These are phyloP conservation scores for Mucor piriformis DNA, from an alignment of 371 early-diverging fungal species.

Conservation along the genomic window DNA sequence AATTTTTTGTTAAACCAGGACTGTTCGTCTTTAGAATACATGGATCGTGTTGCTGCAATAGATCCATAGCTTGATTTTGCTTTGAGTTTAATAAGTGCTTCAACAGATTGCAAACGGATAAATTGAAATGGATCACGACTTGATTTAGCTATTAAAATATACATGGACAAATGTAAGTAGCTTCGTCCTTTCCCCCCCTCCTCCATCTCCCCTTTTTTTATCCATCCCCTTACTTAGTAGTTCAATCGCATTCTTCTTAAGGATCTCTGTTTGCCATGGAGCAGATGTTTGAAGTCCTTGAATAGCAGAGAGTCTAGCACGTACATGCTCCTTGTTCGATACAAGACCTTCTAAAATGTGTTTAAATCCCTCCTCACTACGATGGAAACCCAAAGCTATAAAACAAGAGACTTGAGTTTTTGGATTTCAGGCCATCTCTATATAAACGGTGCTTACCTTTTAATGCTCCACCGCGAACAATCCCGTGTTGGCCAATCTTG, in stretches of 20 bases:
- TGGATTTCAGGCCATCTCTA: too few relatives aligned
- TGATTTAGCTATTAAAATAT: conserved; percentile 25
- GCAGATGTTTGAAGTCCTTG: conserved; percentile 36
- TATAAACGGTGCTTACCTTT: conserved; percentile 22
- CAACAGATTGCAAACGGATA: conserved; percentile 31
- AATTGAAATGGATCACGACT: conserved; percentile 28
- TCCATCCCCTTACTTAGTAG: conserved; percentile 27
- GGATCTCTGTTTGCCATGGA: conserved; percentile 38
- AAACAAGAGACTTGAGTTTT: background rate
- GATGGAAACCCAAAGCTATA: conserved; percentile 44
- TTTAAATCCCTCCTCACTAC: conserved; percentile 45
- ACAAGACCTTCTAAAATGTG: conserved; percentile 40
- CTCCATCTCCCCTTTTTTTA: too few relatives aligned
- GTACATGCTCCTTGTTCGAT: conserved; percentile 35
- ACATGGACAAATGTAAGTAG: too few relatives aligned
- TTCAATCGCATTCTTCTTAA: conserved; percentile 32
- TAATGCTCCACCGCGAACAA: conserved; percentile 39
- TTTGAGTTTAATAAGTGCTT: conserved; percentile 29
- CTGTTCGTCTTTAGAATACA: conserved; percentile 41
- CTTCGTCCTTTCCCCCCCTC: too few relatives aligned
- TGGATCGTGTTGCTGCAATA: conserved; percentile 20
- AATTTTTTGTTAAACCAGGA: conserved; percentile 29
- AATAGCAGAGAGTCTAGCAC: conserved; percentile 30
- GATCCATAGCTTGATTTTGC: conserved; percentile 19
- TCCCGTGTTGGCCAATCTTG: conserved; percentile 44